A percentile compares a stretch with the other conserved stretches of the same genome.
These are phyloP conservation scores for Eleusine indica DNA, from an alignment of 176 grass and related monocot species.

Conservation along the genomic window DNA sequence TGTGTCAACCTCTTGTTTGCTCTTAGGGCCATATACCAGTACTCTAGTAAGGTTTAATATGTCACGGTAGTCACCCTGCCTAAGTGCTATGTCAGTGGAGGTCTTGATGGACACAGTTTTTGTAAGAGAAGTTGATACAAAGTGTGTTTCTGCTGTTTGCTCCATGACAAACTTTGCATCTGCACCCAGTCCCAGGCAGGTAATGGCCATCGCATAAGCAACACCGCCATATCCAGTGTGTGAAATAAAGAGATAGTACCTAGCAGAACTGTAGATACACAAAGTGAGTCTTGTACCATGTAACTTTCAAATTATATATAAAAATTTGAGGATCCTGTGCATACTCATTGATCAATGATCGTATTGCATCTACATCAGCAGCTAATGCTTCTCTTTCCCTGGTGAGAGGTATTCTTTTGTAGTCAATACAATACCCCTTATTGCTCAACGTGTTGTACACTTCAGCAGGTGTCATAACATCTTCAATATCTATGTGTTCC, in stretches of 20 bases:
- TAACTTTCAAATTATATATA: slow-evolving; percentile 28
- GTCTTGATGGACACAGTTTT: slow-evolving; percentile 51
- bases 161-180: slow-evolving; percentile 81
- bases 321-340: slow-evolving; percentile 30
- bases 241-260: slow-evolving; percentile 93
- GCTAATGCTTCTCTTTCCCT: slow-evolving; percentile 97
- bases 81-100: slow-evolving; percentile 61
- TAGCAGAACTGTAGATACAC: slow-evolving; percentile 69
- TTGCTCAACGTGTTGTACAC: slow-evolving; percentile 66
- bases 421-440: slow-evolving; percentile 76
- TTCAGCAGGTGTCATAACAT: slow-evolving; percentile 86
- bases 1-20: slow-evolving; percentile 91
- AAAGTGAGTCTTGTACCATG: slow-evolving; percentile 32
- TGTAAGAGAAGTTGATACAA: slow-evolving; percentile 72
- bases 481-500: slow-evolving; percentile 74
- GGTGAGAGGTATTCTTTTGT: slow-evolving; percentile 91
- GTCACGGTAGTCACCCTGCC: slow-evolving; percentile 90
- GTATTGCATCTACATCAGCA: slow-evolving; percentile 94
- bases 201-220: slow-evolving; percentile 97
- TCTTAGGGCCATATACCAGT: slow-evolving; percentile 85
- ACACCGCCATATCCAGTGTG: slow-evolving; percentile 91
- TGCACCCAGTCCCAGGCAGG: slow-evolving; percentile 75
- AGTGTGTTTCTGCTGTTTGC: slow-evolving; percentile 86
- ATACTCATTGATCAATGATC: slow-evolving; percentile 75
- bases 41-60: slow-evolving; percentile 98